phyloP scores from a whole-genome alignment of 306 rosid species.

The Ochetophila trinervis region DNA sequence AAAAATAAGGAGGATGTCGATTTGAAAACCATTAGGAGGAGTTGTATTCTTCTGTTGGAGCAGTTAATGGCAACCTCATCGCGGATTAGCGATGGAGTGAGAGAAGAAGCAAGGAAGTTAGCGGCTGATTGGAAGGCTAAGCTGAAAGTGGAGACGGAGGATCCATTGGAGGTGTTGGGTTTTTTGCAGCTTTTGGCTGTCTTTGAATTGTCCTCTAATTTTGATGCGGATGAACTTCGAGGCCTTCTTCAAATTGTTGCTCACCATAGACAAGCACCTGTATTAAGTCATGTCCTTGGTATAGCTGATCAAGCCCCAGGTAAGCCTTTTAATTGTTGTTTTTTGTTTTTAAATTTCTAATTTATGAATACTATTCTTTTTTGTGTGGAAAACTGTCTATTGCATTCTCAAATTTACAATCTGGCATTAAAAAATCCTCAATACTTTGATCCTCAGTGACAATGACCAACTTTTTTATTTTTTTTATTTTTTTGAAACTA shows the following conservation, averaged over 20 bases:
- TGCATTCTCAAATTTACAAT: too few species aligned
- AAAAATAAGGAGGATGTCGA: slow-evolving; percentile 23
- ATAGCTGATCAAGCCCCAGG: slow-evolving; percentile 26
- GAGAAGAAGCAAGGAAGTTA: slow-evolving; percentile 35
- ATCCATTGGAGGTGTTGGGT: slow-evolving; percentile 41
- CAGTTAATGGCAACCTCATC: slow-evolving; percentile 37
- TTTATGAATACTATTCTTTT: background rate
- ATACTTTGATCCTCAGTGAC: too few species aligned
- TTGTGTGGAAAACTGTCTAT: too few species aligned
- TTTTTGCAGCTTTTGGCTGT: slow-evolving; percentile 41
- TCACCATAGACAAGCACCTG: slow-evolving; percentile 30
- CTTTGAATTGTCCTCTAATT: slow-evolving; percentile 33
- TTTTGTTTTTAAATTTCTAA: background rate
- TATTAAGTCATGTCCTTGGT: slow-evolving; percentile 29
- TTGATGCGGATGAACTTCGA: slow-evolving; percentile 29
- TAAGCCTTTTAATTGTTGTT: slow-evolving; percentile 23
- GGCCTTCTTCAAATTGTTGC: slow-evolving; percentile 29
- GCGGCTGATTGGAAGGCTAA: slow-evolving; percentile 45
- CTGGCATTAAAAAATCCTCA: too few species aligned
- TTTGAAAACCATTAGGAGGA: slow-evolving; percentile 30
- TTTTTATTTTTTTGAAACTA: too few species aligned
- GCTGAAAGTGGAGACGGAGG: slow-evolving; percentile 17
- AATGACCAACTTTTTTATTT: too few species aligned
- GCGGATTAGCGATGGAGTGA: slow-evolving; percentile 29
- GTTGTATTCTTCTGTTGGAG: slow-evolving; percentile 41